phyloP scores from a whole-genome alignment of 345 rosid genomes.

The Aquilaria malaccensis region DNA sequence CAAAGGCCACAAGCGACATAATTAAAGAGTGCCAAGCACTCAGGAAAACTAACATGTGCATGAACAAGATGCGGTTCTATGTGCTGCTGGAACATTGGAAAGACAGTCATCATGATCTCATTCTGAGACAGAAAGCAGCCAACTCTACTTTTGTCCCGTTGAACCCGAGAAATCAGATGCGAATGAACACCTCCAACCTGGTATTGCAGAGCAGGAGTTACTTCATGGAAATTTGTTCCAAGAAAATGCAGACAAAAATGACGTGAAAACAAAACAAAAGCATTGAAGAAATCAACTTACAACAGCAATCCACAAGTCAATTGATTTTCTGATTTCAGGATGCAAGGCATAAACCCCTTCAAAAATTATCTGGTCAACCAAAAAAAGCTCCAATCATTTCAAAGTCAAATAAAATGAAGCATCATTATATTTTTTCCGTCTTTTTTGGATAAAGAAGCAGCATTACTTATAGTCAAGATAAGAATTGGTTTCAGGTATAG shows the following conservation, averaged over 20 bases:
- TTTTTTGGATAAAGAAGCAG: no score
- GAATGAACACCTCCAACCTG: conserved; percentile 99
- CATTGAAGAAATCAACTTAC: conserved; percentile 39
- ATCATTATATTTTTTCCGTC: no score
- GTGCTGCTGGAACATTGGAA: conserved; percentile 98
- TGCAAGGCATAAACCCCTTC: conserved; percentile 98
- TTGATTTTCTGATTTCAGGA: conserved; percentile 83
- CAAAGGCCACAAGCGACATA: not conserved
- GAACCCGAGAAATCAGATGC: conserved; percentile 96
- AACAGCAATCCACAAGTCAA: conserved; percentile 98
- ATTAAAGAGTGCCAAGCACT: conserved; percentile 1
- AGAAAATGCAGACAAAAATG: conserved; percentile 8
- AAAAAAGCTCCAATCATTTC: conserved; percentile 11
- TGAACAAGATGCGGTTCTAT: conserved; percentile 99
- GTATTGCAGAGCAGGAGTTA: conserved; percentile 18
- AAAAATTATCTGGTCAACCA: conserved; percentile 63
- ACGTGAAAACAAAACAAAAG: conserved; percentile 13
- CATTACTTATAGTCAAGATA: no score
- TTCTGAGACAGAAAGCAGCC: conserved; percentile 93
- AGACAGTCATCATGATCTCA: conserved; percentile 96
- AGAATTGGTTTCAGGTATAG: no score
- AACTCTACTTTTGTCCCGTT: conserved; percentile 90
- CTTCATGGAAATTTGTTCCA: not conserved
- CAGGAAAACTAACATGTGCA: conserved; percentile 79
- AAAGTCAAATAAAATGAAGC: no score